Percentiles rank a stretch among this genome's conserved stretches.
Conservation (phyloP, 2,329 filamentous ascomycete species). For the Emydomyces testavorans region DNA sequence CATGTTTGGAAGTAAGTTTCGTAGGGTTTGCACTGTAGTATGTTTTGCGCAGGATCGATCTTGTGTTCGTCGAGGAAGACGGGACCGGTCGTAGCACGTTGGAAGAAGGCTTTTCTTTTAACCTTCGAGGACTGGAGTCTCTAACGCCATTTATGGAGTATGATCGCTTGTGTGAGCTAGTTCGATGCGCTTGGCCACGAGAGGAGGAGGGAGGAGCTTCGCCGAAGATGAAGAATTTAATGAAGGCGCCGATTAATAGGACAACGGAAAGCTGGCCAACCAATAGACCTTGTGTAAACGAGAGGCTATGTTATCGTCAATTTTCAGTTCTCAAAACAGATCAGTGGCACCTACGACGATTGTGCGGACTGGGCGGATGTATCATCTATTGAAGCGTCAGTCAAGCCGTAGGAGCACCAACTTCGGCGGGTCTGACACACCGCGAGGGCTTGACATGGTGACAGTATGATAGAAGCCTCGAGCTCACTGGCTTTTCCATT, state of each 20-base stretch:
- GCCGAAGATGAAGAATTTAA: slow-evolving; percentile 99
- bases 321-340: neutral
- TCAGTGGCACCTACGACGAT: neutral
- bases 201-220: slow-evolving; percentile 77
- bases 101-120: slow-evolving; percentile 44
- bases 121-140: slow-evolving; percentile 35
- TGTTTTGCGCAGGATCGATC: slow-evolving; percentile 75
- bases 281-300: slow-evolving; percentile 87
- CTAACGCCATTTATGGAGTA: slow-evolving; percentile 45
- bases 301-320: slow-evolving; percentile 46
- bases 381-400: slow-evolving; percentile 1
- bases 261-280: slow-evolving; percentile 89
- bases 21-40: slow-evolving; percentile 64
- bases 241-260: slow-evolving; percentile 82
- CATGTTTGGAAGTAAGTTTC: slow-evolving; percentile 31
- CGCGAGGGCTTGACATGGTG: slow-evolving; percentile 4
- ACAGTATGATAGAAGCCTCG: neutral
- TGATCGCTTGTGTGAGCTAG: slow-evolving; percentile 65
- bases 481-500: neutral
- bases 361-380: neutral
- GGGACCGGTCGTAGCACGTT: slow-evolving; percentile 62
- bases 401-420: neutral
- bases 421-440: neutral
- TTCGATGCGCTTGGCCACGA: slow-evolving; percentile 62
- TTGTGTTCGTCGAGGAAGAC: slow-evolving; percentile 71